Base-by-base conservation (phyloP, 2,329 filamentous ascomycete genomes). In the Periconia macrospinosa region DNA sequence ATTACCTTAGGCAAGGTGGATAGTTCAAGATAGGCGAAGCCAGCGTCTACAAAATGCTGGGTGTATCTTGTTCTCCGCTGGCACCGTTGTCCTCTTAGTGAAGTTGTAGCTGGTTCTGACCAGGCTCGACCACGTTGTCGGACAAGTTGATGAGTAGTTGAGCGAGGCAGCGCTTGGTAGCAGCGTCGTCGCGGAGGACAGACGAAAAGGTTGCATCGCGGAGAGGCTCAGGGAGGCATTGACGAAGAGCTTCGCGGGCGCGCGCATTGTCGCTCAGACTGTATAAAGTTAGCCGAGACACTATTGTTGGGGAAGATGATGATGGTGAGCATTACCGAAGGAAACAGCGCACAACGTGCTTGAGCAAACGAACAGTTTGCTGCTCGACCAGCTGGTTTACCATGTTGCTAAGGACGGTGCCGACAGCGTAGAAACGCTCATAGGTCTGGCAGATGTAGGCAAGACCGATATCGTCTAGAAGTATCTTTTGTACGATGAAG, bases 371-470 rank as follows among this genome's bases (percentile, higher is more conserved):
- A 30, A 96, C 94, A 1, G 94, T 99, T 77, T 99, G 94, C 70
- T 96, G 93, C 76, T 99, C 94, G 40, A 97, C 94, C 37, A 99
- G 84, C 77, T 97, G 93, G 49, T 89, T 92, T 53, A 99, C 94
- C 94, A 99, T 99, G 72, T 97, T 99, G 79, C 91, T 96, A 40
- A 99, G 80, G 6, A 99, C 94, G 1, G 94, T 99, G 6, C 94
- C 94, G 6, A 99, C 94, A 8, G 94, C 94, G 66, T 97, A 99
- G 77, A 99, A 99, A 18, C 94, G 86, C 80, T 99, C 94, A 68
- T 99, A 99, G 0, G 94, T 99, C 60, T 95, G 93, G 77, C 94
- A 99, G 54, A 99, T 99, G 76, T 99, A 99, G 69, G 94, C 94
- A 58, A 99, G 83, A 3, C 94, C 94, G 67, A 96, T 93, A 68